These are phyloP conservation scores for Centaurea solstitialis DNA, from an alignment of 129 eudicot species.

Conservation along the genomic window DNA sequence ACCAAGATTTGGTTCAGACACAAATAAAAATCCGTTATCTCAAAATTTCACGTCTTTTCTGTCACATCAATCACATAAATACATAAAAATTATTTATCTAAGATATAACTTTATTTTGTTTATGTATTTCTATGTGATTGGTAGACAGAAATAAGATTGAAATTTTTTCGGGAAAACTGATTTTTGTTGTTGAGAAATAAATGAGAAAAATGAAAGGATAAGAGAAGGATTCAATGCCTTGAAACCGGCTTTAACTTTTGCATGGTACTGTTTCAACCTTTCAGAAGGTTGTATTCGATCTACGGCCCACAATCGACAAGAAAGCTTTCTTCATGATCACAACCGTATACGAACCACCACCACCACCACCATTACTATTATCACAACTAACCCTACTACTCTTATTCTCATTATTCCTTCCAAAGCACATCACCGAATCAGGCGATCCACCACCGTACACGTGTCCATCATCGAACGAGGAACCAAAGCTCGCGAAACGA, in stretches of 20 bases:
- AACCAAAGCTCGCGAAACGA: constrained; percentile 51
- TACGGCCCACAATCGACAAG: constrained; percentile 34
- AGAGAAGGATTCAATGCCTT: neutral
- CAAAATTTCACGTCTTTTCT: neutral
- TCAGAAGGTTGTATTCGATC: constrained; percentile 1
- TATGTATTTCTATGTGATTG: neutral
- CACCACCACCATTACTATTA: neutral
- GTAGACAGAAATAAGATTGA: neutral
- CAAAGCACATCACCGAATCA: constrained; percentile 46
- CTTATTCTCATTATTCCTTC: constrained; percentile 3
- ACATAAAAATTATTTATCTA: neutral
- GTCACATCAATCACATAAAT: neutral
- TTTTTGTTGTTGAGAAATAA: neutral
- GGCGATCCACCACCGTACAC: constrained; percentile 29
- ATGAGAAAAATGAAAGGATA: neutral
- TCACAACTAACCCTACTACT: neutral
- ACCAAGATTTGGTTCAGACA: neutral
- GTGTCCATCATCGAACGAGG: constrained; percentile 46
- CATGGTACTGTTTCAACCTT: too few relatives aligned
- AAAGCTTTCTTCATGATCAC: constrained; percentile 40
- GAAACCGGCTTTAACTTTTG: constrained; percentile 2
- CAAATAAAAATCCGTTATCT: neutral
- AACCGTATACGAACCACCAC: constrained; percentile 18
- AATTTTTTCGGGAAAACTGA: neutral
- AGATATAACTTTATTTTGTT: too few relatives aligned